Evolutionary conservation across 768 basidiomycete genomes (phyloP), one percentile per base, ranked within the genome.

Genomic region (Cystobasidium tubakii): DNA sequence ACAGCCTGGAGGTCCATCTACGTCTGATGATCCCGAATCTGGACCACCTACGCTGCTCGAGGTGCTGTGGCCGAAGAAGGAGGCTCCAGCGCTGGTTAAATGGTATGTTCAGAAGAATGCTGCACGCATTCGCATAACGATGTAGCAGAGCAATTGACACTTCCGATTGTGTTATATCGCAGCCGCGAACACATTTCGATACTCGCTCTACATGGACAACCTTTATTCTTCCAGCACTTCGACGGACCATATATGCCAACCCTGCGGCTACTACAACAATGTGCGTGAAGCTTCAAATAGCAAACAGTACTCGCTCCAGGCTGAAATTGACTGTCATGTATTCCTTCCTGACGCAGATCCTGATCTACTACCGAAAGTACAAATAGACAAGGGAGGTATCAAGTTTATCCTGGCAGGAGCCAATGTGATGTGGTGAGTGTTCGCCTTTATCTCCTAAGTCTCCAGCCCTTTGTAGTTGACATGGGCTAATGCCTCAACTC

Each of bases 61-160:
- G 80, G 86, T 86, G 78, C 86, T 99, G 65, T 99, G 96, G 96
- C 92, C 94, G 1, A 99, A 98, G 90, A 99, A 98, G 85, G 95
- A 97, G 84, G 85, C 88, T 1, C 84, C 97, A 60, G 88, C 90
- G 3, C 89, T 90, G 78, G 91, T 93, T 75, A 98, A 98, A 84
- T 98, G 96, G 95, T 93, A 27, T 64, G 83, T 80, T 29, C 27
- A 19, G 23, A 10, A 25, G 10, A 34, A n/a, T n/a, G n/a, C n/a
- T n/a, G n/a, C n/a, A n/a, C n/a, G n/a, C n/a, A n/a, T n/a, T n/a
- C n/a, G n/a, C n/a, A n/a, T n/a, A n/a, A n/a, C n/a, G n/a, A n/a
- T n/a, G n/a, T n/a, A n/a, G n/a, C n/a, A n/a, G n/a, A n/a, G 17
- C 53, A 2, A 42, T 42, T 42, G 42, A 42, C 70, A 27, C 53